These are phyloP conservation scores for Cymbidium sinense DNA, from an alignment of 106 monocot species.

Conservation along the genomic window DNA sequence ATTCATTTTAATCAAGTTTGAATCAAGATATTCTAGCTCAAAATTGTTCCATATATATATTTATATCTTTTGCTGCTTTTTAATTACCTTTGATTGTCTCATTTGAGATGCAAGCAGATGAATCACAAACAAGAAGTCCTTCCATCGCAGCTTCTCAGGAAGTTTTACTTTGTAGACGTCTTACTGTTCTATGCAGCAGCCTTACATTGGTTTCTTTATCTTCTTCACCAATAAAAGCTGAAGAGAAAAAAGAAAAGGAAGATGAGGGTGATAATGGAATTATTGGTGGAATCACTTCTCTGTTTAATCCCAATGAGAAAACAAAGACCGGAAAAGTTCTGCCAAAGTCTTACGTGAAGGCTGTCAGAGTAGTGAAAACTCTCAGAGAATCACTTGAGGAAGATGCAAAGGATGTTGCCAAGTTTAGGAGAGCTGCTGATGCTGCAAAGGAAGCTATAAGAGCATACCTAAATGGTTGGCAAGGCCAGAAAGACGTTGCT, in stretches of 20 bases:
- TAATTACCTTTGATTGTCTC: background rate
- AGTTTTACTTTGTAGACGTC: slow-evolving; percentile 28
- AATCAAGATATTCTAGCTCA: no score
- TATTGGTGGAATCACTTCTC: slow-evolving; percentile 52
- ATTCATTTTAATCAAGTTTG: no score
- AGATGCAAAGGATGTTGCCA: slow-evolving; percentile 58
- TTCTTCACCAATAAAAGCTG: slow-evolving; percentile 36
- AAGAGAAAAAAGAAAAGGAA: slow-evolving; percentile 29
- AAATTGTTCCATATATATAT: no score
- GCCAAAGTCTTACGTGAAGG: slow-evolving; percentile 84
- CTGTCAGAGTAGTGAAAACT: slow-evolving; percentile 82
- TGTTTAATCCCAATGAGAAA: slow-evolving; percentile 82
- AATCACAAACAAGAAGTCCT: slow-evolving; percentile 13
- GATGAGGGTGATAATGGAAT: slow-evolving; percentile 34
- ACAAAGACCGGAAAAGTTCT: slow-evolving; percentile 83
- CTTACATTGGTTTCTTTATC: slow-evolving; percentile 23
- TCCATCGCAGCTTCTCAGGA: slow-evolving; percentile 10
- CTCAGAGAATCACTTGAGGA: slow-evolving; percentile 77
- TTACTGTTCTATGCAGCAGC: slow-evolving; percentile 20
- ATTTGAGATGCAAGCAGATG: slow-evolving; percentile 30
- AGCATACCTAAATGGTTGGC: slow-evolving; percentile 76
- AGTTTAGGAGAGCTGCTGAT: slow-evolving; percentile 87
- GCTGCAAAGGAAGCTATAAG: slow-evolving; percentile 89
- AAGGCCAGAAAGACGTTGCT: slow-evolving; percentile 53
- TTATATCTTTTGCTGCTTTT: background rate